These are phyloP conservation scores for Coemansia sp. DNA, from an alignment of 192 early-diverging fungal species.

Conservation along the genomic window DNA sequence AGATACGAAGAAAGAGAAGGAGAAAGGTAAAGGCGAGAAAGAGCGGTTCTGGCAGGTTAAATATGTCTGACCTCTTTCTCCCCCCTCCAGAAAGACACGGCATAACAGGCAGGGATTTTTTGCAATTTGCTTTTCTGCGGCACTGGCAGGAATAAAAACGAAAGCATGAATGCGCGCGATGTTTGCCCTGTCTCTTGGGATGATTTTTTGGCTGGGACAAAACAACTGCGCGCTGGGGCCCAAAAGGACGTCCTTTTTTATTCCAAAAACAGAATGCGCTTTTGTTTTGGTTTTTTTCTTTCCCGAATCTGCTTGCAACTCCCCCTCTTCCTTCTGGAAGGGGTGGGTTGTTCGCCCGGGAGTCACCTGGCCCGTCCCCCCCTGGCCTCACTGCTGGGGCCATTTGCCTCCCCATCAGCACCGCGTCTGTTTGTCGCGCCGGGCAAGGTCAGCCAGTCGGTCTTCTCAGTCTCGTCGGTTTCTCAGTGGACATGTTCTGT, in stretches of 20 bases:
- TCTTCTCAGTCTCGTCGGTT: background rate
- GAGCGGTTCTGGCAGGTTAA: slow-evolving; percentile 20
- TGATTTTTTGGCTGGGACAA: background rate
- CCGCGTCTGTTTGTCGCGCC: too few relatives aligned
- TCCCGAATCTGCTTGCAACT: slow-evolving; percentile 8
- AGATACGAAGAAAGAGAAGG: slow-evolving; percentile 11
- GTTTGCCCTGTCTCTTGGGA: background rate
- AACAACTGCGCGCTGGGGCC: slow-evolving; percentile 13
- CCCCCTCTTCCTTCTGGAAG: background rate
- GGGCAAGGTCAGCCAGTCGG: background rate
- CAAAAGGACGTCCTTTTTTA: slow-evolving; percentile 17
- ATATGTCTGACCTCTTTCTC: slow-evolving; percentile 12
- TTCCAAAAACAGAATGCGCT: slow-evolving; percentile 17
- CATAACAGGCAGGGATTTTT: background rate
- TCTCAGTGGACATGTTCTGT: too few relatives aligned
- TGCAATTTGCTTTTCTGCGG: slow-evolving; percentile 2
- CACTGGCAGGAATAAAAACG: background rate
- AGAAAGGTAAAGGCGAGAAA: slow-evolving; percentile 7
- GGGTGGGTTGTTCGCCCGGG: slow-evolving; percentile 11
- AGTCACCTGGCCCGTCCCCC: slow-evolving; percentile 14
- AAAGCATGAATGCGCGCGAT: slow-evolving; percentile 6
- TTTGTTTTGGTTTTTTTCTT: slow-evolving; percentile 25
- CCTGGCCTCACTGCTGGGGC: slow-evolving; percentile 4
- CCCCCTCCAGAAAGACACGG: background rate
- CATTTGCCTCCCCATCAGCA: background rate